Percentiles rank a stretch among this genome's conserved stretches.
Conservation (phyloP, 1,139 yeast species). For the Zygosaccharomyces pseudobailii region DNA sequence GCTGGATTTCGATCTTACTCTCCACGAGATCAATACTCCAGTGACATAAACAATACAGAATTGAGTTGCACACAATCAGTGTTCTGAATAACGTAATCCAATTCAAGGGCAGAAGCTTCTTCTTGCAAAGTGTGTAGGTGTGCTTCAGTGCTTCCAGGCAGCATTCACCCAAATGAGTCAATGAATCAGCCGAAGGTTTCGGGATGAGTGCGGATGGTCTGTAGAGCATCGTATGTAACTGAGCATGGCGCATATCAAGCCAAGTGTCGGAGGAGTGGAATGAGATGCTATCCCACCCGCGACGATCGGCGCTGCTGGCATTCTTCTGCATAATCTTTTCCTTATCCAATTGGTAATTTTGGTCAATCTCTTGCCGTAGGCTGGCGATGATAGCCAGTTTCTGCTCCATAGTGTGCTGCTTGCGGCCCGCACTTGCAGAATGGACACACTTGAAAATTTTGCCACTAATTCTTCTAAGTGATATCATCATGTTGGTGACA, state of each 20-base stretch:
- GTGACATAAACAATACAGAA: slow-evolving; percentile 43
- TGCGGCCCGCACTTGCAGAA: slow-evolving; percentile 37
- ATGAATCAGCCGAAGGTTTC: slow-evolving; percentile 37
- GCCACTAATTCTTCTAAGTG: slow-evolving; percentile 42
- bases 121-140: slow-evolving; percentile 41
- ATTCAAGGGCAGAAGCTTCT: slow-evolving; percentile 42
- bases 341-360: slow-evolving; percentile 38
- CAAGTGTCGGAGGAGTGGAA: slow-evolving; percentile 43
- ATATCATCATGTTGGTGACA: slow-evolving; percentile 39
- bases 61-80: slow-evolving; percentile 42
- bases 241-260: slow-evolving; percentile 45
- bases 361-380: slow-evolving; percentile 41
- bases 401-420: slow-evolving; percentile 29
- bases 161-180: slow-evolving; percentile 39
- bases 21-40: slow-evolving; percentile 43
- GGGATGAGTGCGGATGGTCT: slow-evolving; percentile 47
- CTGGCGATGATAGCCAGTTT: slow-evolving; percentile 31
- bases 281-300: slow-evolving; percentile 25
- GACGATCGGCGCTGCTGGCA: neutral
- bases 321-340: slow-evolving; percentile 17
- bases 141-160: slow-evolving; percentile 41
- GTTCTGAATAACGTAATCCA: slow-evolving; percentile 48
- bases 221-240: slow-evolving; percentile 41
- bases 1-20: slow-evolving; percentile 42
- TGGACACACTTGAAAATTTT: slow-evolving; percentile 41